Percentiles rank a stretch among this genome's conserved stretches.
These are phyloP conservation scores for Scytalidium sp. DNA, from an alignment of 2,329 filamentous ascomycete species.

Conservation along the genomic window DNA sequence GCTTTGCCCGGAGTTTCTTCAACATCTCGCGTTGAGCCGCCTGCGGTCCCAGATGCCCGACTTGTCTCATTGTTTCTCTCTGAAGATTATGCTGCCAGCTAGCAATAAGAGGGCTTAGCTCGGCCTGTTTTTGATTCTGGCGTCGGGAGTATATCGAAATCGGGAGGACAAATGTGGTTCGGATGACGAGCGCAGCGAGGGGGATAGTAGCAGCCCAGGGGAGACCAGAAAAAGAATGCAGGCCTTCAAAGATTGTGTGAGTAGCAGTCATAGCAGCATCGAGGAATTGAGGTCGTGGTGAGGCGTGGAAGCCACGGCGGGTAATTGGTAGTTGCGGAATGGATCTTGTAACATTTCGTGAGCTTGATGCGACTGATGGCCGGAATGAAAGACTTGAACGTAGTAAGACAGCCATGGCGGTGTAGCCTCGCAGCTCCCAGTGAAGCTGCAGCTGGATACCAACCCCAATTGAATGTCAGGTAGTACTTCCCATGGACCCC, in stretches of 20 bases:
- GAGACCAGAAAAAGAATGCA: slow-evolving; percentile 47
- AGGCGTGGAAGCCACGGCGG: slow-evolving; percentile 47
- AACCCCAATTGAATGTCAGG: background rate
- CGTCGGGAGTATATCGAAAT: slow-evolving; percentile 39
- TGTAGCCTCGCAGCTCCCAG: background rate
- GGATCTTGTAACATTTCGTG: background rate
- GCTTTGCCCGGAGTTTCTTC: slow-evolving; percentile 22
- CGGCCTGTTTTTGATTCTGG: slow-evolving; percentile 36
- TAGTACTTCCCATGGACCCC: background rate
- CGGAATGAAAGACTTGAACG: background rate
- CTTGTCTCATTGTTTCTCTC: slow-evolving; percentile 22
- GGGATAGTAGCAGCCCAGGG: slow-evolving; percentile 55
- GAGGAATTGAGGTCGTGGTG: slow-evolving; percentile 37
- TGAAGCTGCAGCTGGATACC: background rate
- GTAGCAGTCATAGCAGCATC: slow-evolving; percentile 39
- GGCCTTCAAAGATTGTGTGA: slow-evolving; percentile 40
- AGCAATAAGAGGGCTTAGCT: slow-evolving; percentile 37
- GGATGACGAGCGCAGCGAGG: slow-evolving; percentile 48
- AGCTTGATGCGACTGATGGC: background rate
- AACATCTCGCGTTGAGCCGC: slow-evolving; percentile 10
- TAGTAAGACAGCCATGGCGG: background rate
- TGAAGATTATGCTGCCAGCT: slow-evolving; percentile 31
- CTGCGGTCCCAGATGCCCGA: slow-evolving; percentile 19
- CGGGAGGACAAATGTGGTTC: slow-evolving; percentile 43
- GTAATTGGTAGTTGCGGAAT: slow-evolving; percentile 19